A percentile compares a stretch with the other conserved stretches of the same genome.
Conservation (phyloP, 495 filamentous ascomycete genomes). For the Aspergillus incahuasiensis region DNA sequence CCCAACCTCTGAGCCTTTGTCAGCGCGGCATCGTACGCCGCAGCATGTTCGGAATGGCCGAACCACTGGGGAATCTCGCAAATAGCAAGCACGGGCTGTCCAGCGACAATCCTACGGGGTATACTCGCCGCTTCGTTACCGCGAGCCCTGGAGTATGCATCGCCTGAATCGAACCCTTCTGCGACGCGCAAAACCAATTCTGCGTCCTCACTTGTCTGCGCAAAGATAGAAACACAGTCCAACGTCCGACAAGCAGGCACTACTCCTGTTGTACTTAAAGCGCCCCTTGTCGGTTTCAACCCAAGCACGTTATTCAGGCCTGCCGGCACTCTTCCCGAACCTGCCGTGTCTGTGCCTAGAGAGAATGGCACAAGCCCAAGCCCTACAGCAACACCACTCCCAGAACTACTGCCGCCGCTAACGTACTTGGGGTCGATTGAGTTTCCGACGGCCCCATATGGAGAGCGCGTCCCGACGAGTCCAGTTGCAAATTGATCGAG, state of each 20-base stretch:
- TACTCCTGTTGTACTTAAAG: constrained; percentile 53
- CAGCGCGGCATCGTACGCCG: constrained; percentile 36
- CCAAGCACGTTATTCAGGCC: constrained; percentile 62
- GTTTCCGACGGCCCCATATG: constrained; percentile 45
- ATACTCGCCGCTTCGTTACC: not conserved
- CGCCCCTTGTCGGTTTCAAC: constrained; percentile 63
- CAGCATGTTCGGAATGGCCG: constrained; percentile 41
- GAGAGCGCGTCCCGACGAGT: constrained; percentile 56
- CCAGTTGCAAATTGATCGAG: constrained; percentile 67
- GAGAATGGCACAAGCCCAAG: constrained; percentile 57
- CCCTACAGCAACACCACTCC: constrained; percentile 13
- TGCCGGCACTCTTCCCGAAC: constrained; percentile 58
- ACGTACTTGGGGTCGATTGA: constrained; percentile 5
- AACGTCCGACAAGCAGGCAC: constrained; percentile 41
- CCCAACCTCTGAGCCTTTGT: constrained; percentile 32
- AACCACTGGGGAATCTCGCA: constrained; percentile 36
- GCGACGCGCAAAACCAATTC: constrained; percentile 52
- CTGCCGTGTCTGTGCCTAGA: constrained; percentile 63
- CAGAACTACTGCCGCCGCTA: constrained; percentile 17
- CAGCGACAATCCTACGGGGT: constrained; percentile 48
- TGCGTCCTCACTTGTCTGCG: constrained; percentile 47
- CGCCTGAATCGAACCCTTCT: constrained; percentile 48
- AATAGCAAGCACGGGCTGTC: constrained; percentile 32
- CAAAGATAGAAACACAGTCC: constrained; percentile 59
- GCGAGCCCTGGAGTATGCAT: constrained; percentile 56